Evolutionary conservation across 768 basidiomycete species (phyloP).

Genomic region (Pleurotus salmoneostramineus): DNA sequence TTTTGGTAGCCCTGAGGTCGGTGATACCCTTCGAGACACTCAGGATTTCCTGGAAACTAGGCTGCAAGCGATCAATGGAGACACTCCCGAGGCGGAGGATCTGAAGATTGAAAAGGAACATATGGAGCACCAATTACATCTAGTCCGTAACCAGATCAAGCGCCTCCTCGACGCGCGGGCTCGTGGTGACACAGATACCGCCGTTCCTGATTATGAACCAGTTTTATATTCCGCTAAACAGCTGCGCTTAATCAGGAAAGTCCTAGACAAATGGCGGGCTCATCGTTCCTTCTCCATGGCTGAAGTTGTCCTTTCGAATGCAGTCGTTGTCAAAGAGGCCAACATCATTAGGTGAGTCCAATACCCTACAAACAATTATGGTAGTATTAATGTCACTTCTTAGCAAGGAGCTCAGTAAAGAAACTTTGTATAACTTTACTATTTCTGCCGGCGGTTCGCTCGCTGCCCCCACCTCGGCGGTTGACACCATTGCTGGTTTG

Average conservation of each 20-base stretch:
- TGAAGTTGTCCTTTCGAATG: constrained; percentile 79
- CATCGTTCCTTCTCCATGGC: constrained; percentile 91
- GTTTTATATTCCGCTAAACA: constrained; percentile 81
- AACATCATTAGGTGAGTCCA: constrained; percentile 78
- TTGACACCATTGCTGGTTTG: constrained; percentile 82
- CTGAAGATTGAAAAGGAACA: constrained; percentile 88
- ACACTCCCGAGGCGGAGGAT: constrained; percentile 72
- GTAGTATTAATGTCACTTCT: constrained; percentile 7
- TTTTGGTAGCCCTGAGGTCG: constrained; percentile 60
- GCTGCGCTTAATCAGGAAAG: constrained; percentile 76
- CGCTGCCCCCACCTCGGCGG: constrained; percentile 74
- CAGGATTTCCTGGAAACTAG: constrained; percentile 76
- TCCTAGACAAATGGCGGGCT: constrained; percentile 81
- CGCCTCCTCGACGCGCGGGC: constrained; percentile 73
- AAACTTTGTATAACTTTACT: constrained; percentile 89
- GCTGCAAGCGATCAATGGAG: constrained; percentile 52
- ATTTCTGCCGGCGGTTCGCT: constrained; percentile 81
- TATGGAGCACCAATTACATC: constrained; percentile 83
- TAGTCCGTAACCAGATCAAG: constrained; percentile 81
- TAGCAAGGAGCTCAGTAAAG: constrained; percentile 84
- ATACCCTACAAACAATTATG: not conserved
- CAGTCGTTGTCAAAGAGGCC: constrained; percentile 88
- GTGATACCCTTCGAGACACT: constrained; percentile 62
- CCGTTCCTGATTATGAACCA: constrained; percentile 67
- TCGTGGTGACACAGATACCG: constrained; percentile 69